These are phyloP conservation scores for Pseudogymnoascus sp. DNA, from an alignment of 2,329 filamentous ascomycete species.

Conservation along the genomic window DNA sequence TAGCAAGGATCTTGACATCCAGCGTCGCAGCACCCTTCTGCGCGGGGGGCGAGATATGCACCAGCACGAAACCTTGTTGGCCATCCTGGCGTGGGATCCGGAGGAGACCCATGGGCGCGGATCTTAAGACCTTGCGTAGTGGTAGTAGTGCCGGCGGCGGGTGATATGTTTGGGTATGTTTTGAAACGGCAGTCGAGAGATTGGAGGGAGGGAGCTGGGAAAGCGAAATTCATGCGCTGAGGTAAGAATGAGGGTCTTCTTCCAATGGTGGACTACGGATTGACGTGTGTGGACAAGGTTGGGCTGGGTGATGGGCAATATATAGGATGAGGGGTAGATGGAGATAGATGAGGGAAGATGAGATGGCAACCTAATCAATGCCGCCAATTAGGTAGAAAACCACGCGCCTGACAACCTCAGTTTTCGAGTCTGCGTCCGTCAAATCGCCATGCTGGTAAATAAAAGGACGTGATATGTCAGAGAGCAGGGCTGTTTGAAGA, in stretches of 20 bases:
- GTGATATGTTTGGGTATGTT: not conserved
- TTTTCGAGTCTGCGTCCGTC: not conserved
- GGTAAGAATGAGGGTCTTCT: not conserved
- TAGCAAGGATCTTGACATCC: conserved; percentile 59
- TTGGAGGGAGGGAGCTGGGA: not conserved
- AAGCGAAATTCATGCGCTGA: not conserved
- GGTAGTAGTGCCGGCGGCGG: not conserved
- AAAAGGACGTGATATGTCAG: not conserved
- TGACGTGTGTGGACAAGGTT: not conserved
- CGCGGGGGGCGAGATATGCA: conserved; percentile 47
- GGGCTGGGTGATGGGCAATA: not conserved
- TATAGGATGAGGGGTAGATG: not conserved
- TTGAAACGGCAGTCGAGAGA: not conserved
- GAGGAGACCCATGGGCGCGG: conserved; percentile 33
- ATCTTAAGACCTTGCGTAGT: not conserved
- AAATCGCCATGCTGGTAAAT: not conserved
- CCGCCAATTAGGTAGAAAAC: not conserved
- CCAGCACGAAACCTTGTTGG: conserved; percentile 46
- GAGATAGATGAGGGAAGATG: not conserved
- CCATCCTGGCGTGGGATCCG: conserved; percentile 48
- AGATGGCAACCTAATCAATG: not conserved
- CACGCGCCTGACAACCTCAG: not conserved
- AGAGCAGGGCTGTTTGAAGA: not conserved
- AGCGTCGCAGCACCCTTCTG: conserved; percentile 40
- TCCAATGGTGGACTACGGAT: not conserved